Base-by-base conservation (phyloP, 352 stramenopile genomes). In the Phytophthora cactorum region DNA sequence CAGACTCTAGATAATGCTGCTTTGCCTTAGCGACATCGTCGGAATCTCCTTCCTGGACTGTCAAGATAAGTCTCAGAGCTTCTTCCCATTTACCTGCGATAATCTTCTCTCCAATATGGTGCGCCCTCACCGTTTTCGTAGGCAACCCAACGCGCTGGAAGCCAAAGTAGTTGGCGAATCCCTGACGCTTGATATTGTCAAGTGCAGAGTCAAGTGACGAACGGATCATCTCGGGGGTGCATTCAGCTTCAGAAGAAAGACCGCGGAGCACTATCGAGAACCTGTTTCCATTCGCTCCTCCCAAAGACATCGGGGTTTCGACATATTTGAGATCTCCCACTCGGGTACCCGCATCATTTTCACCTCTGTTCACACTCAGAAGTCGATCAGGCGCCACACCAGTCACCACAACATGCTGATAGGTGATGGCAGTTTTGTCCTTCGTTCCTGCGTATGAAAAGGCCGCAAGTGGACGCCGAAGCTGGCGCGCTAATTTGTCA, bases 101-200 rank as follows among this genome's bases (percentile, higher is more conserved):
- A 12, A 93, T 82, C 12, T 84, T 77, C 53, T 90, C 74, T 12
- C 87, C 87, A 44, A 93, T 90, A 49, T 95, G 85, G 58, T 93
- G 77, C 6, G 77, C 69, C 10, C 85, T 78, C 9, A 93, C 66
- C 0, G 47, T n/a, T 10, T 70, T 82, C 0, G 70, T 66, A 1
- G 84, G 82, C 1, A 80, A 53, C 0, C 87, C 85, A 44, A 95
- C 84, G 4, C 85, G 87, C 63, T 95, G 85, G 60, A 91, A 91
- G 9, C 87, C 85, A 72, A 93, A 95, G 72, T 91, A 95, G 57
- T 95, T 93, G n/a, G 80, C 58, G 44, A 92, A 93, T 2, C 85
- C 85, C 5, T 62, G 60, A 15, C 32, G n/a, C 32, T 72, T 52
- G 8, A 90, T 61, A 3, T 60, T 64, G 7, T 72, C 59, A 4